phyloP scores from a whole-genome alignment of 2,329 filamentous ascomycete species.

The Botryosphaeria dothidea region DNA sequence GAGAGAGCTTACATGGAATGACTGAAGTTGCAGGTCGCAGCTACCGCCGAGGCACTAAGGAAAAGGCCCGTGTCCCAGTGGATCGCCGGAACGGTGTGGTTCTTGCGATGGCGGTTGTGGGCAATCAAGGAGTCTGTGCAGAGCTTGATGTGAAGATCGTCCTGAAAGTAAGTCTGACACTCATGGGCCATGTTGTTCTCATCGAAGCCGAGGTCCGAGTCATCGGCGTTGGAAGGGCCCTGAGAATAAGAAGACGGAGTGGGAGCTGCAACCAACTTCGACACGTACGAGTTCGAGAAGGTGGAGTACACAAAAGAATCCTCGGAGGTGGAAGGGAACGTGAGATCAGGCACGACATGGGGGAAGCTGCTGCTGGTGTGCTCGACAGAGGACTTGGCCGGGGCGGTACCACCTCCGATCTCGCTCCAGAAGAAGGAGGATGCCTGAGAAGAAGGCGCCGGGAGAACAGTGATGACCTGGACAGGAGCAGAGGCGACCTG shows the following conservation, averaged over 20 bases:
- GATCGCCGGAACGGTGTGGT: conserved; percentile 8
- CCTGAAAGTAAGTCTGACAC: not conserved
- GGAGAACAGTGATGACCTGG: not conserved
- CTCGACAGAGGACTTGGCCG: not conserved
- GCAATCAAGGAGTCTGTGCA: not conserved
- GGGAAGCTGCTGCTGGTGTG: not conserved
- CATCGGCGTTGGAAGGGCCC: not conserved
- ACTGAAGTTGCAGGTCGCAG: not conserved
- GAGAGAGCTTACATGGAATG: not conserved
- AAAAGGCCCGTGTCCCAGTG: not conserved
- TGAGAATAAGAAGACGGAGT: too few species aligned
- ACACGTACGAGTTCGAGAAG: not conserved
- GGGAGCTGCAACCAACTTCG: not conserved
- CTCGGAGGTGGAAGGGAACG: too few species aligned
- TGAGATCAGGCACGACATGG: not conserved
- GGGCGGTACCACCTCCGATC: not conserved
- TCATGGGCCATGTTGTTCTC: not conserved
- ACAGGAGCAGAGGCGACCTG: too few species aligned
- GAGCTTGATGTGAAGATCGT: not conserved
- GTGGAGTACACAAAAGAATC: too few species aligned
- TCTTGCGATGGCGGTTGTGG: conserved; percentile 7
- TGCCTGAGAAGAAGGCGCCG: too few species aligned
- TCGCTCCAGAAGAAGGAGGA: not conserved
- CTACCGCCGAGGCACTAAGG: not conserved
- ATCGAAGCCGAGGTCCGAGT: not conserved